Conservation (phyloP, 495 filamentous ascomycete genomes). For the Penicillium simplicissimum region DNA sequence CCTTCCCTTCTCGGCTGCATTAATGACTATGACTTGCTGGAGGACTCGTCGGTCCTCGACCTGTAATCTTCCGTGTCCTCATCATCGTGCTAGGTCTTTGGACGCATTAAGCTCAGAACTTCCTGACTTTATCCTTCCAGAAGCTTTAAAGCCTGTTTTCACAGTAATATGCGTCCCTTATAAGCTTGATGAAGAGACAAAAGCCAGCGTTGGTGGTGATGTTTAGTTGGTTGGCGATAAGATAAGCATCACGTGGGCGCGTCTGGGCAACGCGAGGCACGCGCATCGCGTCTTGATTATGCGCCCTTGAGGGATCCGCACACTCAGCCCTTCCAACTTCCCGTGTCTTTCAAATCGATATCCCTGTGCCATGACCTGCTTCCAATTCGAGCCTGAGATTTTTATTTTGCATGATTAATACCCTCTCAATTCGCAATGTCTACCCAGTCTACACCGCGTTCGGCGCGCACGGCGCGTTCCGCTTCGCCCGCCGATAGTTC, state of each 20-base stretch:
- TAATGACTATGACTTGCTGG: too few relatives aligned
- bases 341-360: conserved; percentile 3
- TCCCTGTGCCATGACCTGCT: conserved; percentile 9
- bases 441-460: conserved; percentile 44
- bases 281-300: conserved; percentile 32
- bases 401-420: background rate
- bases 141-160: too few relatives aligned
- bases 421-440: conserved; percentile 33
- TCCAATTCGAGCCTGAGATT: background rate
- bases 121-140: too few relatives aligned
- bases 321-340: conserved; percentile 4
- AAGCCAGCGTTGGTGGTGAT: too few relatives aligned
- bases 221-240: conserved; percentile 11
- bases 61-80: too few relatives aligned
- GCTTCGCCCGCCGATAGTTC: conserved; percentile 35
- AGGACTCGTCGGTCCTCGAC: too few relatives aligned
- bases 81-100: too few relatives aligned
- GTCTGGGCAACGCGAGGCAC: conserved; percentile 31
- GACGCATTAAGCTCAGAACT: too few relatives aligned
- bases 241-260: conserved; percentile 24
- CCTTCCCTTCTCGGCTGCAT: too few relatives aligned
- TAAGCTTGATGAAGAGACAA: too few relatives aligned
- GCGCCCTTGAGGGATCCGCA: conserved; percentile 25
- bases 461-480: conserved; percentile 45
- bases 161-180: too few relatives aligned